Conservation (phyloP, 805 yeast species). For the Saccharomycopsis olivae region DNA sequence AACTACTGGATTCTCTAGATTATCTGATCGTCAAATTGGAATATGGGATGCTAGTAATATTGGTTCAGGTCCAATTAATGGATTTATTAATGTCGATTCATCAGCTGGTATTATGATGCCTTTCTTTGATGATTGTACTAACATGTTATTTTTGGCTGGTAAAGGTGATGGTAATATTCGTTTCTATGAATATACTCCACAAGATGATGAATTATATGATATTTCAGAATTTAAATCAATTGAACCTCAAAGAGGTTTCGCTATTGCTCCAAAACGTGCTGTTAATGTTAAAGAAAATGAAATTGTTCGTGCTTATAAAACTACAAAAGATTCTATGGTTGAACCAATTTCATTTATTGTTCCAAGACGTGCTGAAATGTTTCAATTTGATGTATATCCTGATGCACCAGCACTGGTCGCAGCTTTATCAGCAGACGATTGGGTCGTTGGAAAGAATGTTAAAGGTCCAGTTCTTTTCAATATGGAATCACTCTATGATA, state of each 20-base stretch:
- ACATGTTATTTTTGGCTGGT: constrained; percentile 82
- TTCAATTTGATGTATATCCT: constrained; percentile 89
- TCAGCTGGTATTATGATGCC: constrained; percentile 94
- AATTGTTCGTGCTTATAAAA: constrained; percentile 70
- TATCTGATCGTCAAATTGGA: constrained; percentile 91
- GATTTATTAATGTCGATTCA: constrained; percentile 76
- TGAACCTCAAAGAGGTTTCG: constrained; percentile 94
- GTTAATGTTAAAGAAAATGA: constrained; percentile 80
- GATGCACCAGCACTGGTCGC: constrained; percentile 77
- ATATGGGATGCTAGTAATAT: constrained; percentile 80
- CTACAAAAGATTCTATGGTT: constrained; percentile 72
- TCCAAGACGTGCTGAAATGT: constrained; percentile 88
- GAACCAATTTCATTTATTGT: constrained; percentile 91
- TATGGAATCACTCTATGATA: constrained; percentile 74
- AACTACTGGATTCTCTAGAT: constrained; percentile 89
- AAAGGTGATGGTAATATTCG: constrained; percentile 98
- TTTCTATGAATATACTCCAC: constrained; percentile 65
- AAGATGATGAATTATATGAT: constrained; percentile 70
- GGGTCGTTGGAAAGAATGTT: constrained; percentile 68
- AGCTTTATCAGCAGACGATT: constrained; percentile 71
- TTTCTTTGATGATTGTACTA: constrained; percentile 70
- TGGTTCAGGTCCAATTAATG: constrained; percentile 78
- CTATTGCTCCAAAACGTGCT: constrained; percentile 73
- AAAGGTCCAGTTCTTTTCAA: constrained; percentile 73
- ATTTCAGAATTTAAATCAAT: constrained; percentile 83